Base-by-base conservation (phyloP, 345 rosid species). In the Erucastrum elatum region DNA sequence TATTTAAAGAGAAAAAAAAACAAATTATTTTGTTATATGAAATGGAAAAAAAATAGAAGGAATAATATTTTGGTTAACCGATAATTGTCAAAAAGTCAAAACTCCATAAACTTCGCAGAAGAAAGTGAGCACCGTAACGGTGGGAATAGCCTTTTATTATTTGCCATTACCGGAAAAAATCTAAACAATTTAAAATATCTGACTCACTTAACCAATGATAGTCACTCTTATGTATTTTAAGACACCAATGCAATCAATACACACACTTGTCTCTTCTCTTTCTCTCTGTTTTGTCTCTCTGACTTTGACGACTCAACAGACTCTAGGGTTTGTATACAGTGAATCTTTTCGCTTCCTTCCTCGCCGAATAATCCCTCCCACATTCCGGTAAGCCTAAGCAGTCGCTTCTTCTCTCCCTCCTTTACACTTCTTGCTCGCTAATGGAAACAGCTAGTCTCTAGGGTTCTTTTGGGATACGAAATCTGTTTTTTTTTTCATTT, bases 251-350 rank as follows among this genome's bases (percentile, higher is more conserved):
- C 56, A n/a, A 51, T 44, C 56, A 51, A 51, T 51, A 51, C 17
- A 17, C 44, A 51, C 17, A 17, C 44, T 76, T 61, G 7, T 33
- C 68, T n/a, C 46, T 8, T 41, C 10, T 70, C 84, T 76, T 75
- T 73, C 71, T 65, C 68, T 74, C 80, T 44, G 72, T 9, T 35
- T 76, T 62, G 10, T 35, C 70, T 17, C 51, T 10, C 49, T 66
- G 64, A 70, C 80, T 49, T 74, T 73, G 66, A 46, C 66, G 68
- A 21, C 75, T 71, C 31, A 80, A 51, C 65, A 64, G 73, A 77
- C 59, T 77, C 84, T 82, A 77, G 84, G 87, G 84, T 82, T 82
- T 85, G 5, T 51, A 8, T 12, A 63, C 79, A 63, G 79, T 82
- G 72, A 77, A 80, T 80, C 53, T 82, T 80, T 82, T 80, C 74